A percentile compares a stretch with the other conserved stretches of the same genome.
Evolutionary conservation across 202 grass and related monocot genomes (phyloP).

Genomic region (Bolboschoenoplectus hybrid): DNA sequence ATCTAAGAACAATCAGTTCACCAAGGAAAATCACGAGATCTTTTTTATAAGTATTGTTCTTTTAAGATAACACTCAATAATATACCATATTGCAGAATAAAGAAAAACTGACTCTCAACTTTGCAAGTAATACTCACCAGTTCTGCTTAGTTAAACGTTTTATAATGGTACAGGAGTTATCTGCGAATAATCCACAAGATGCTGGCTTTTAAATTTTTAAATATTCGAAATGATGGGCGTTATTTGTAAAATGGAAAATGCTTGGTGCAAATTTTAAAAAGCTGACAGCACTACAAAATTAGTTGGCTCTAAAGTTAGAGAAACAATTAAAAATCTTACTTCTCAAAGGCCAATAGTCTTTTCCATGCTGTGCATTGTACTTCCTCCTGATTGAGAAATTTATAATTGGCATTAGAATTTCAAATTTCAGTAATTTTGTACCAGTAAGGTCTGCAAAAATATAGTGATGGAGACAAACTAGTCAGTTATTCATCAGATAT

Average conservation of each 20-base stretch:
- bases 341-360: conserved; percentile 89
- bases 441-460: neutral
- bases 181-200: neutral
- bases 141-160: conserved; percentile 13
- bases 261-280: neutral
- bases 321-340: conserved; percentile 51
- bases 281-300: neutral
- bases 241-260: neutral
- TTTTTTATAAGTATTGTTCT: neutral
- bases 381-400: conserved; percentile 65
- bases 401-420: neutral
- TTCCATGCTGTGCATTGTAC: conserved; percentile 88
- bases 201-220: conserved; percentile 6
- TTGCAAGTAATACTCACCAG: neutral
- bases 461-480: conserved; percentile 8
- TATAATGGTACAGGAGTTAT: neutral
- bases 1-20: conserved; percentile 2
- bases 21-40: neutral
- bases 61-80: neutral
- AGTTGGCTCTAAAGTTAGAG: neutral
- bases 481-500: conserved; percentile 16
- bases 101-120: neutral
- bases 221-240: neutral
- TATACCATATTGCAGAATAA: neutral
- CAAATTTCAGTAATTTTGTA: conserved; percentile 10